phyloP scores from a whole-genome alignment of 169 alveolate species.

The Hepatocystis sp. region DNA sequence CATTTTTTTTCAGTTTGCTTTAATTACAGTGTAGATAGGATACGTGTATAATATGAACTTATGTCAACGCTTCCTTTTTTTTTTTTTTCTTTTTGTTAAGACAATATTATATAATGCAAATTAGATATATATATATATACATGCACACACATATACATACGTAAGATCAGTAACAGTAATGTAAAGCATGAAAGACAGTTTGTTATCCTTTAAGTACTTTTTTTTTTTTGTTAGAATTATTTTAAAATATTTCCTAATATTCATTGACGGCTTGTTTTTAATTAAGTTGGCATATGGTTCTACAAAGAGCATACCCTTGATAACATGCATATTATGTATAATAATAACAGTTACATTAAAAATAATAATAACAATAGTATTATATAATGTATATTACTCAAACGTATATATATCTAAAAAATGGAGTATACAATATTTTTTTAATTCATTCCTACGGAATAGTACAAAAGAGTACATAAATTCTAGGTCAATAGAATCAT shows the following conservation, averaged over 20 bases:
- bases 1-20: too few relatives aligned
- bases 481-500: slow-evolving; percentile 22
- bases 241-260: slow-evolving; percentile 51
- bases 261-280: slow-evolving; percentile 36
- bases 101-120: too few relatives aligned
- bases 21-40: too few relatives aligned
- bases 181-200: slow-evolving; percentile 57
- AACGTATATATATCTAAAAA: slow-evolving; percentile 26
- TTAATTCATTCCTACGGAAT: slow-evolving; percentile 10
- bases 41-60: too few relatives aligned
- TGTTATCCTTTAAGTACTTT: slow-evolving; percentile 36
- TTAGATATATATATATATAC: too few relatives aligned
- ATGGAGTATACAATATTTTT: slow-evolving; percentile 5
- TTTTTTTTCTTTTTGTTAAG: too few relatives aligned
- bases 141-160: too few relatives aligned
- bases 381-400: slow-evolving; percentile 34
- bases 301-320: slow-evolving; percentile 9
- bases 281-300: slow-evolving; percentile 12
- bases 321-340: slow-evolving; percentile 13
- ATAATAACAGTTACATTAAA: slow-evolving; percentile 39
- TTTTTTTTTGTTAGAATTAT: slow-evolving; percentile 40
- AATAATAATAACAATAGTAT: slow-evolving; percentile 18
- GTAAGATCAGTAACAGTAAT: slow-evolving; percentile 10
- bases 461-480: background rate
- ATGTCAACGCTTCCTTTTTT: too few relatives aligned